phyloP scores from a whole-genome alignment of 2,329 filamentous ascomycete genomes.

The Venturia pyrina region DNA sequence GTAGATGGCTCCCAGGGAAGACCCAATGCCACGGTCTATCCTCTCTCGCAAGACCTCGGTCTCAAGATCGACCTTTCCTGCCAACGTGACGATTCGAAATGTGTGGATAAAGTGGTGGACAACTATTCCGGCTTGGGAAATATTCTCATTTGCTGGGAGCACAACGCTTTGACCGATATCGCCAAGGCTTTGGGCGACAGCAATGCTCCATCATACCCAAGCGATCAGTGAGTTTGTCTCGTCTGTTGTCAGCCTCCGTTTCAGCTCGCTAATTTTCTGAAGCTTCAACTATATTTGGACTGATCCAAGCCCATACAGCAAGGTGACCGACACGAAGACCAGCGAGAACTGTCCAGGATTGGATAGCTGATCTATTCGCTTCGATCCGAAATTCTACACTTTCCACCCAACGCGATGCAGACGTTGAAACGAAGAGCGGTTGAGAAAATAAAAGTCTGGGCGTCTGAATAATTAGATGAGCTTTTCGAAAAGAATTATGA shows the following conservation, averaged over 20 bases:
- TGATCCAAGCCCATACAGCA: conserved; percentile 39
- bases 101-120: conserved; percentile 42
- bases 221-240: conserved; percentile 10
- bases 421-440: background rate
- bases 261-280: background rate
- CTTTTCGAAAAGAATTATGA: background rate
- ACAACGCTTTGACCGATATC: conserved; percentile 43
- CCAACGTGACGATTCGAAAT: conserved; percentile 45
- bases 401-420: background rate
- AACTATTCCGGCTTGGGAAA: conserved; percentile 42
- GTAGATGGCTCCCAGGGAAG: conserved; percentile 42
- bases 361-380: conserved; percentile 24
- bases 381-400: background rate
- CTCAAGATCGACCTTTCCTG: conserved; percentile 46
- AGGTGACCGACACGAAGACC: conserved; percentile 32
- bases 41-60: conserved; percentile 46
- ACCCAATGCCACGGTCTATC: conserved; percentile 47
- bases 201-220: conserved; percentile 41
- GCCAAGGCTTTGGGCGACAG: conserved; percentile 42
- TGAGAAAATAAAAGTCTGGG: background rate
- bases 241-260: background rate
- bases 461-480: background rate
- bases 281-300: conserved; percentile 50
- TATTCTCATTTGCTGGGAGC: conserved; percentile 54
- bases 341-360: conserved; percentile 47